Base-by-base conservation (phyloP, 805 yeast genomes). In the Wickerhamiella parazyma region DNA sequence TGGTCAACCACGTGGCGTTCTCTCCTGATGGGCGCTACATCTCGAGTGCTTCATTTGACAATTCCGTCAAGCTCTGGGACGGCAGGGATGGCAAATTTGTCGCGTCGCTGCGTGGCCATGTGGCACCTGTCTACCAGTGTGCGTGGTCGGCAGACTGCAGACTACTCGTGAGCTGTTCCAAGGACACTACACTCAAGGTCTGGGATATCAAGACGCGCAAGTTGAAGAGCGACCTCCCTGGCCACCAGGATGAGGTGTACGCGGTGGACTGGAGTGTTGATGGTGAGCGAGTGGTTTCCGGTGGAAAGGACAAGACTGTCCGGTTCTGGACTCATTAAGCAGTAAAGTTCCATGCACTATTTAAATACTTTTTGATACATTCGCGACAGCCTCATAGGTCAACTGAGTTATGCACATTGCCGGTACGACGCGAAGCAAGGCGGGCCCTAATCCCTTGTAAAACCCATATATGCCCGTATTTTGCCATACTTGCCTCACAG, bases 221-320 rank as follows among this genome's bases (percentile, higher is more conserved):
- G 58, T 66, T 91, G 45, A 72, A 76, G 46, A 84, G 80, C 14
- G 98, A 91, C 62, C 71, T 91, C 46, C 98, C 98, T 0, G 98
- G 98, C 1, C 98, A 91, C 58, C 67, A 78, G 12, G 98, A 91
- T 57, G 98, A 91, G 63, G 95, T 91, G 0, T 91, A 75, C 59
- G 93, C 96, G 0, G 95, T 91, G 3, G 98, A 91, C 56, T 91
- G 98, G 98, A 83, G 95, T 66, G 76, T 80, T 45, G 98, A 91
- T 59, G 98, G 98, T 37, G 74, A 73, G 51, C 71, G 79, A 51
- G 97, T 91, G 10, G 94, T 89, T n/a, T 83, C 95, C 59, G 98
- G 97, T 17, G 97, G 98, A 42, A 87, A 86, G 58, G 98, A 91
- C 61, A 91, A 87, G 61, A 80, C 80, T 71, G 86, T 91, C 19